These are phyloP conservation scores for Curvularia lunata DNA, from an alignment of 2,329 filamentous ascomycete species.

Conservation along the genomic window DNA sequence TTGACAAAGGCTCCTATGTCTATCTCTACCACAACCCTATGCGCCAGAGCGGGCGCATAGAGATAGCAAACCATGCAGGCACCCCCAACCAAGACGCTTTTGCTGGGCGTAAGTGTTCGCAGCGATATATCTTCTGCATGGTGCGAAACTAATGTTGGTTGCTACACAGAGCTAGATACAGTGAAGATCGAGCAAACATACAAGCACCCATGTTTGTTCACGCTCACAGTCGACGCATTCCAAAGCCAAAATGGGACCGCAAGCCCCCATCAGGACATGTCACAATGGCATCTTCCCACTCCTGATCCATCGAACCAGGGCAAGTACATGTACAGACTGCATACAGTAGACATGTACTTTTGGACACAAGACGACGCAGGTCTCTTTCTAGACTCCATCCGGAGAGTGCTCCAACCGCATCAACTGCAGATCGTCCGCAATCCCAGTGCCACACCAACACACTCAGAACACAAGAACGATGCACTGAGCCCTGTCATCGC, in stretches of 20 bases:
- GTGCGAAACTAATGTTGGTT: conserved; percentile 28
- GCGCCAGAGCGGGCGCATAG: conserved; percentile 71
- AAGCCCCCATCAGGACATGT: conserved; percentile 56
- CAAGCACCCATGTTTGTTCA: conserved; percentile 74
- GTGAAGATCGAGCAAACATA: conserved; percentile 73
- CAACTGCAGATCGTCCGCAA: conserved; percentile 44
- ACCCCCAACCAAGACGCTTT: conserved; percentile 81
- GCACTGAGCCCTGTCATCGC: conserved; percentile 74
- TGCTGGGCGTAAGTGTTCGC: conserved; percentile 67
- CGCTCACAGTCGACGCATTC: conserved; percentile 64
- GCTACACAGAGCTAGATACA: conserved; percentile 65
- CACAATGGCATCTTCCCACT: conserved; percentile 76
- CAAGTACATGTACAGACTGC: conserved; percentile 79
- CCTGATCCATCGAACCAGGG: conserved; percentile 75
- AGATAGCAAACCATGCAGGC: conserved; percentile 77
- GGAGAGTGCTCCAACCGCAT: conserved; percentile 69
- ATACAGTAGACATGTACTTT: conserved; percentile 79
- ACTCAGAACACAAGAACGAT: conserved; percentile 54
- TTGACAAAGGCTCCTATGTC: conserved; percentile 79
- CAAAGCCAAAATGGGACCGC: conserved; percentile 43
- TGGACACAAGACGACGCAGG: conserved; percentile 76
- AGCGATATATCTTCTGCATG: background rate
- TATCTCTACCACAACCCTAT: conserved; percentile 78
- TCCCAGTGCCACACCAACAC: conserved; percentile 48
- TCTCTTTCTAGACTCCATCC: conserved; percentile 71